phyloP scores from a whole-genome alignment of 1,139 yeast genomes.

The Blastobotrys apis region DNA sequence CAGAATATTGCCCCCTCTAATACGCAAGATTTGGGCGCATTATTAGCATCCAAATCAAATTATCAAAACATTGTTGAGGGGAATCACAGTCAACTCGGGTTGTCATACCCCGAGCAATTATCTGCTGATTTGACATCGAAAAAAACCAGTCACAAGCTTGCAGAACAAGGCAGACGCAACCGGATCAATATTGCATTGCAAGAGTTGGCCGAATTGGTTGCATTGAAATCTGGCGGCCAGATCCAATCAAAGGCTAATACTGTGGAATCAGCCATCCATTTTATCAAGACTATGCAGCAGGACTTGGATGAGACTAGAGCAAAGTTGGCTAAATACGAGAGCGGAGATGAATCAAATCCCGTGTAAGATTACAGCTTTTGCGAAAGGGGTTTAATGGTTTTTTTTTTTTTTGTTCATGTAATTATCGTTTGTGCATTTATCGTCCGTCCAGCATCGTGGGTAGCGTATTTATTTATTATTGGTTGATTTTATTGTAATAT shows the following conservation, averaged over 20 bases:
- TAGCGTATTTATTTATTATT: too few relatives aligned
- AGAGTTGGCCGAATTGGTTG: constrained; percentile 65
- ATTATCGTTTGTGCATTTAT: background rate
- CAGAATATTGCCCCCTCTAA: background rate
- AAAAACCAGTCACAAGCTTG: constrained; percentile 77
- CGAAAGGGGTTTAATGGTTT: too few relatives aligned
- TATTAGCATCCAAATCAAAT: constrained; percentile 40
- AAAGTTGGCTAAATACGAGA: constrained; percentile 19
- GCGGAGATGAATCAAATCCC: background rate
- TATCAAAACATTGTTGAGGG: constrained; percentile 45
- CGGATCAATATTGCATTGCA: constrained; percentile 83
- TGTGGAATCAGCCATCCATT: constrained; percentile 78
- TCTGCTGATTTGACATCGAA: constrained; percentile 40
- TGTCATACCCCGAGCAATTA: constrained; percentile 40
- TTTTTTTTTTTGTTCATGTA: constrained; percentile 7
- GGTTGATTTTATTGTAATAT: too few relatives aligned
- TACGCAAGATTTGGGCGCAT: constrained; percentile 28
- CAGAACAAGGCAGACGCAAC: constrained; percentile 94
- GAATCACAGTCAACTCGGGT: constrained; percentile 40
- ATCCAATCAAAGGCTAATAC: constrained; percentile 87
- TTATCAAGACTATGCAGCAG: constrained; percentile 51
- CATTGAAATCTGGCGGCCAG: constrained; percentile 45
- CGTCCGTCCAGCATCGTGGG: too few relatives aligned
- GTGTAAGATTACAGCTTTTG: too few relatives aligned
- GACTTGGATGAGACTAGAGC: constrained; percentile 42